Base-by-base conservation (phyloP, 139 green algal genomes). In the Mychonastes homosphaera region DNA sequence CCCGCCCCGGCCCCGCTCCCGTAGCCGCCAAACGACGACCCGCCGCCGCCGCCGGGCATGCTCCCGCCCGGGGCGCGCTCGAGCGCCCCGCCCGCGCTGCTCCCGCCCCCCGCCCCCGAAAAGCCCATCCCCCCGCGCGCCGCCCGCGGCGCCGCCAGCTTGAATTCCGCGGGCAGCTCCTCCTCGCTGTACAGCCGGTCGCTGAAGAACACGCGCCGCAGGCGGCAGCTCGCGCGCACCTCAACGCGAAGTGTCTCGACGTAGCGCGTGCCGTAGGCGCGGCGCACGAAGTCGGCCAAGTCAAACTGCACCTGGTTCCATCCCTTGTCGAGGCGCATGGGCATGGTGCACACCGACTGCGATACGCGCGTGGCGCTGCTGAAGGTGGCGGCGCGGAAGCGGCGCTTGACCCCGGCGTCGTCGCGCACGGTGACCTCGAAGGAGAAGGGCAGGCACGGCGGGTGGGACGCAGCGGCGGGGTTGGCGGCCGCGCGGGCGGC, bases 241-340 rank as follows among this genome's bases (percentile, higher is more conserved):
- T 90, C 79, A 32, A 96, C 87, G 1, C 86, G 72, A 55, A 96
- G 72, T 6, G 89, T 94, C 79, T 96, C 89, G 52, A 95, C 81
- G 55, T 96, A 96, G 68, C 92, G 93, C 12, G 88, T 96, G 46
- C 88, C 88, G 61, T 96, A 96, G 7, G 88, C 88, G 28, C 84
- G 64, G 6, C 86, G 72, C 16, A 85, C 91, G 72, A 97, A 97
- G 75, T 97, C 90, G 32, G 77, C 75, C 32, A 97, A 78, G 71
- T 97, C 97, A 77, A 97, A 96, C 41, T 67, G 86, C 19, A 96
- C 87, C 72, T 96, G 86, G 68, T 97, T 97, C 89, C 89, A 97
- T 30, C 90, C 89, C 47, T 95, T 83, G 53, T 96, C 90, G 29
- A 97, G 76, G n/a, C 83, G 77, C 85, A 97, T 92, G 18, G 89